Evolutionary conservation across 345 rosid genomes (phyloP).

Genomic region (Crucihimalaya himalaica): DNA sequence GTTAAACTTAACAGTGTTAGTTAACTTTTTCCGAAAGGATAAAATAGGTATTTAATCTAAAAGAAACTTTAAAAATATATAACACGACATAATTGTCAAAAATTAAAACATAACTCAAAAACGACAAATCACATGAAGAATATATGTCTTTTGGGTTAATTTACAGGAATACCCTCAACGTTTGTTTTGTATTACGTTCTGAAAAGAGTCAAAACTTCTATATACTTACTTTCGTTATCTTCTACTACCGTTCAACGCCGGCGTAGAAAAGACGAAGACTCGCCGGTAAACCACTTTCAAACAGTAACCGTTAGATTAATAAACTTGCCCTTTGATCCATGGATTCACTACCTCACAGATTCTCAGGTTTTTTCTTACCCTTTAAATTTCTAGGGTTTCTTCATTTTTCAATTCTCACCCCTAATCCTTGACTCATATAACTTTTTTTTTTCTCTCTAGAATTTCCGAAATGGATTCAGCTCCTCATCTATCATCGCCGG

Average conservation of each 20-base stretch:
- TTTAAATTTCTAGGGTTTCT: conserved; percentile 20
- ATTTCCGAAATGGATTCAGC: conserved; percentile 44
- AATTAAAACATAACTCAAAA: neutral
- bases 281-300: conserved; percentile 5
- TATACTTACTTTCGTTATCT: neutral
- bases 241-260: conserved; percentile 22
- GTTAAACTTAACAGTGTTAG: neutral
- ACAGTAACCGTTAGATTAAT: conserved; percentile 6
- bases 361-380: conserved; percentile 7
- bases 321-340: neutral
- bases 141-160: neutral
- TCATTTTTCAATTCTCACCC: neutral
- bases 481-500: conserved; percentile 7
- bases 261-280: conserved; percentile 2
- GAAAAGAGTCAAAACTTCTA: neutral
- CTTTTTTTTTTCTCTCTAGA: conserved; percentile 5
- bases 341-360: conserved; percentile 1
- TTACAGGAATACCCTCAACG: neutral
- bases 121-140: neutral
- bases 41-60: neutral
- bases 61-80: neutral
- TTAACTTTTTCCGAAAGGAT: neutral
- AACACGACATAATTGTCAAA: neutral
- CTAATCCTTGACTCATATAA: neutral
- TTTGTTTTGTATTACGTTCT: neutral